Conservation (phyloP, 257 asterid species). For the Solanum dulcamara region DNA sequence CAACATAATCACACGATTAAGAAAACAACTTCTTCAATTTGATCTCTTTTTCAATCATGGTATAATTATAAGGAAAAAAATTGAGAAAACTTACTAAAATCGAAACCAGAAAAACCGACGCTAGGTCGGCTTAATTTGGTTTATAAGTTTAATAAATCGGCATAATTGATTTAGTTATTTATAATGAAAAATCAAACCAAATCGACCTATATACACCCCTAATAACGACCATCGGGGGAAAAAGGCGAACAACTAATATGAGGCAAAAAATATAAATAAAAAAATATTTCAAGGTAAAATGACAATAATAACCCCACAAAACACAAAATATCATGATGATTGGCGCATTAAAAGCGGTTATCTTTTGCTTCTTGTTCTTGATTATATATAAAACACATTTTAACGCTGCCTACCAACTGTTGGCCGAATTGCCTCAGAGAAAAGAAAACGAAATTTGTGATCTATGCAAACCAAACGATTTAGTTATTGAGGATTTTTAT, state of each 20-base stretch:
- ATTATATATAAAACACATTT: background rate
- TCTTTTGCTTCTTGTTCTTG: background rate
- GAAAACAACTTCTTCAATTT: too few species aligned
- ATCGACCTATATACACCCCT: too few species aligned
- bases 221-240: too few species aligned
- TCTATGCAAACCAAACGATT: background rate
- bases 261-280: background rate
- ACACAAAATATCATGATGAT: background rate
- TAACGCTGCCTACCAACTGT: background rate
- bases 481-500: background rate
- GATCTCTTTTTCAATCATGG: too few species aligned
- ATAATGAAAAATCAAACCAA: too few species aligned
- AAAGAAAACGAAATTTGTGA: background rate
- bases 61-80: too few species aligned
- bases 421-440: background rate
- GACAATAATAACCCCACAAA: background rate
- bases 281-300: background rate
- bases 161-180: too few species aligned
- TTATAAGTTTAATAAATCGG: too few species aligned
- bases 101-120: too few species aligned
- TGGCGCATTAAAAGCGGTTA: background rate
- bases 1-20: too few species aligned
- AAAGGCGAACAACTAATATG: background rate
- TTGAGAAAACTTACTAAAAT: too few species aligned
- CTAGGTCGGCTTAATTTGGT: too few species aligned